A percentile compares a stretch with the other conserved stretches of the same genome.
Conservation (phyloP, 352 stramenopile species). For the Blastocystis sp. region DNA sequence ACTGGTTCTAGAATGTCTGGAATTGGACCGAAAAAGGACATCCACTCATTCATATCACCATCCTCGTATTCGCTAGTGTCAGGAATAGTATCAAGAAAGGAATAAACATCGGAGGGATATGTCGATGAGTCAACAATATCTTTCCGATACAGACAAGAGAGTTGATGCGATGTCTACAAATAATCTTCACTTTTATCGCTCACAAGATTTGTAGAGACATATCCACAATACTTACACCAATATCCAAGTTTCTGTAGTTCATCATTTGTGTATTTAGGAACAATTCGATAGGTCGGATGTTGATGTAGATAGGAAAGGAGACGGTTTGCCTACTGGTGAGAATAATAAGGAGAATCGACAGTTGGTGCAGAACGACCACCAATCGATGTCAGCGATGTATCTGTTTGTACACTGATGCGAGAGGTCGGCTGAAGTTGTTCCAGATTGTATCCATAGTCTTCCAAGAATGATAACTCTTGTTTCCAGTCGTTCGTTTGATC, state of each 20-base stretch:
- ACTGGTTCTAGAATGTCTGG: neutral
- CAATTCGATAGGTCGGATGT: neutral
- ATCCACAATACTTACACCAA: conserved; percentile 54
- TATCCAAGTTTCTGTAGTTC: neutral
- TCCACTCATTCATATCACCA: conserved; percentile 20
- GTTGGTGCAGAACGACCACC: conserved; percentile 11
- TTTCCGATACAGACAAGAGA: conserved; percentile 12
- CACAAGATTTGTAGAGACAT: neutral
- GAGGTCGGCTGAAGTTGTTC: neutral
- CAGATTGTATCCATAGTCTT: conserved; percentile 43
- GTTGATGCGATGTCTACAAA: conserved; percentile 22
- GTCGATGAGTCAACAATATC: neutral
- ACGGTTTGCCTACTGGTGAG: neutral
- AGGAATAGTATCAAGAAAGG: conserved; percentile 40
- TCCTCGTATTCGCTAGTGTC: neutral
- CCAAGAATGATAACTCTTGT: conserved; percentile 1
- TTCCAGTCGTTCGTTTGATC: conserved; percentile 1
- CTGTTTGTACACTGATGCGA: neutral
- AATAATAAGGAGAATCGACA: neutral
- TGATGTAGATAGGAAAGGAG: conserved; percentile 1
- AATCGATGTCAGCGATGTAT: conserved; percentile 22
- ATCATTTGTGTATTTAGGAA: neutral
- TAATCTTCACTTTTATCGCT: neutral
- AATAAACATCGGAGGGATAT: conserved; percentile 14
- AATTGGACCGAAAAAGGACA: neutral